Conservation (phyloP, 495 filamentous ascomycete genomes). For the Sporormia fimetaria region DNA sequence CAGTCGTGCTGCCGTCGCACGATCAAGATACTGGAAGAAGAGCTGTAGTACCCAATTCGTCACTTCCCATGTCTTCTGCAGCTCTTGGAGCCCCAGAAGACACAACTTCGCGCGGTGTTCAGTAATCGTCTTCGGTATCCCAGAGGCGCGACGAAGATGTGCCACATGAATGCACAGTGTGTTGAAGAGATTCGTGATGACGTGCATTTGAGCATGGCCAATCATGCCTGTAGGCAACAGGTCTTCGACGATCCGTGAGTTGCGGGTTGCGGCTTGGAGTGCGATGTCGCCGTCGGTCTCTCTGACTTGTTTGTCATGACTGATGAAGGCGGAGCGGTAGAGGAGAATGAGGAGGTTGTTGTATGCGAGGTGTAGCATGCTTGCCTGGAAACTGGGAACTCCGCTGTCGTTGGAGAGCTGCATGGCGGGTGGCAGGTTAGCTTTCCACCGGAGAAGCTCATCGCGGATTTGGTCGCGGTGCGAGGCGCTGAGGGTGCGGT, state of each 20-base stretch:
- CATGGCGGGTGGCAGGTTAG: background rate
- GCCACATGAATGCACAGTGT: constrained; percentile 5
- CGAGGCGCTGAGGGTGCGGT: too few relatives aligned
- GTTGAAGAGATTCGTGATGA: constrained; percentile 9
- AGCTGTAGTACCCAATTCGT: too few relatives aligned
- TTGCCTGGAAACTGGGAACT: background rate
- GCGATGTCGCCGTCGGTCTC: constrained; percentile 36
- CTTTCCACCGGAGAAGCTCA: constrained; percentile 4
- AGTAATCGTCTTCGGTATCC: too few relatives aligned
- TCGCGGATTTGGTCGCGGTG: background rate
- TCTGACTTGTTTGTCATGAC: constrained; percentile 87
- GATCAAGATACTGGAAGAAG: too few relatives aligned
- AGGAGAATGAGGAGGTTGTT: constrained; percentile 30
- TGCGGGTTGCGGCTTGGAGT: constrained; percentile 4
- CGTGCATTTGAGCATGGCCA: constrained; percentile 2
- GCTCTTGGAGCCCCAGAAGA: too few relatives aligned
- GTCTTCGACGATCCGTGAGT: constrained; percentile 6
- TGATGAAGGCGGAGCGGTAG: constrained; percentile 77
- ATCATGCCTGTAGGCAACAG: constrained; percentile 1
- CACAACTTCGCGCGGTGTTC: too few relatives aligned
- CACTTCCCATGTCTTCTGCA: too few relatives aligned
- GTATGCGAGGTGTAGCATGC: constrained; percentile 6
- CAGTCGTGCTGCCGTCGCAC: too few relatives aligned
- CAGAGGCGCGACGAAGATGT: too few relatives aligned
- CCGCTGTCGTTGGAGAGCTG: background rate